These are phyloP conservation scores for Calocera viscosa DNA, from an alignment of 768 basidiomycete species.

Conservation along the genomic window DNA sequence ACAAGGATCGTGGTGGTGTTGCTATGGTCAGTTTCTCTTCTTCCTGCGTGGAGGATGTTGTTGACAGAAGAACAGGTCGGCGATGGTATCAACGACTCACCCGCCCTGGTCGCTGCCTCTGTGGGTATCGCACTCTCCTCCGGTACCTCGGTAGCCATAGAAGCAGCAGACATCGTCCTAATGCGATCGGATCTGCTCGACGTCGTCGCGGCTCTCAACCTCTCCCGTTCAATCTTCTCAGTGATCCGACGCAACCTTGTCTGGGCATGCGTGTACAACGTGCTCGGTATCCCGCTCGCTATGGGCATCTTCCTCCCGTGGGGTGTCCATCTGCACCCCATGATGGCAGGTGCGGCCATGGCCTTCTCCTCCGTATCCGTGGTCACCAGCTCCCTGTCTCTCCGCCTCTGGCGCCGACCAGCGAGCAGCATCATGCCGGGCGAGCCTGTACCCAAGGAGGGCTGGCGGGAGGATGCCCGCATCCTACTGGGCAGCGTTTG, in stretches of 20 bases:
- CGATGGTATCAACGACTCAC: conserved; percentile 98
- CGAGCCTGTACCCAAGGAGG: conserved; percentile 30
- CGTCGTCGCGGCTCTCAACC: conserved; percentile 89
- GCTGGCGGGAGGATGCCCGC: conserved; percentile 34
- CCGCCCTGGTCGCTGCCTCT: conserved; percentile 87
- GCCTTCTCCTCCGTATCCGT: conserved; percentile 95
- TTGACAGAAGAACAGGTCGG: conserved; percentile 51
- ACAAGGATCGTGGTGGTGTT: conserved; percentile 55
- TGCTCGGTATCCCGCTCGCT: conserved; percentile 87
- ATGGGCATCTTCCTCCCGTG: conserved; percentile 94
- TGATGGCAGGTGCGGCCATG: conserved; percentile 99
- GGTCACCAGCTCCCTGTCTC: conserved; percentile 73
- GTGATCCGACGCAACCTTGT: conserved; percentile 87
- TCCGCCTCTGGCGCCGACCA: conserved; percentile 76
- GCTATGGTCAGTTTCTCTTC: conserved; percentile 60
- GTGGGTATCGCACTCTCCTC: conserved; percentile 94
- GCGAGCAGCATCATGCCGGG: conserved; percentile 56
- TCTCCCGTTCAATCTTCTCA: conserved; percentile 75
- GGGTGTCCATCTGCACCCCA: conserved; percentile 87
- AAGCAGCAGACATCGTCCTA: conserved; percentile 95
- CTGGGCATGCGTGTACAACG: conserved; percentile 93
- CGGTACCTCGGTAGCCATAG: conserved; percentile 93
- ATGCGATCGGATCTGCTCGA: conserved; percentile 96
- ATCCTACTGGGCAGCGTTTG: conserved; percentile 35
- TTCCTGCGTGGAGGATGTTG: not conserved